These are phyloP conservation scores for Musa balbisiana DNA, from an alignment of 202 grass and related monocot genomes.

Conservation along the genomic window DNA sequence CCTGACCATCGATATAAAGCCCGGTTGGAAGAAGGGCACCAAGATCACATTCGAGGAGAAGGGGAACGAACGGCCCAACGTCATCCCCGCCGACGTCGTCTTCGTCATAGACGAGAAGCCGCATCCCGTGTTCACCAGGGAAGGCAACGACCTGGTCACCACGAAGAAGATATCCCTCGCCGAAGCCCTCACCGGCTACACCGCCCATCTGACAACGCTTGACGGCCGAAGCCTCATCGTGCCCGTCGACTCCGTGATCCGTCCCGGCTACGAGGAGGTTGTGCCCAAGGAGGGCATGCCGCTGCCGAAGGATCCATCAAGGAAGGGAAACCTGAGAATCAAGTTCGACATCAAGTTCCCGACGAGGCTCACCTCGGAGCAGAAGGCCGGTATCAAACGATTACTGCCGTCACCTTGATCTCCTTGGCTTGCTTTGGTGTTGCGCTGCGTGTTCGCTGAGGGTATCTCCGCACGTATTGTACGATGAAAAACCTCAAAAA, in stretches of 20 bases:
- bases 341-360: conserved; percentile 13
- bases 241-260: not conserved
- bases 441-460: no score
- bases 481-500: no score
- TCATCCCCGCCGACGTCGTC: conserved; percentile 2
- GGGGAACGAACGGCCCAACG: not conserved
- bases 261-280: conserved; percentile 5
- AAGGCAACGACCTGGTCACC: conserved; percentile 1
- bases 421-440: no score
- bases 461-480: no score
- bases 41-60: conserved; percentile 6
- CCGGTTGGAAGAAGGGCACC: conserved; percentile 9
- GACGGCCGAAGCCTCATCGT: not conserved
- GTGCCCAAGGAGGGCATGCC: conserved; percentile 5
- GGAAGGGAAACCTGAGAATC: conserved; percentile 1
- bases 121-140: not conserved
- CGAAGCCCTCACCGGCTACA: not conserved
- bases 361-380: not conserved
- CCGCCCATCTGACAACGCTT: not conserved
- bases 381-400: not conserved
- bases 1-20: conserved; percentile 7
- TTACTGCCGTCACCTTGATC: not conserved
- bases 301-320: not conserved
- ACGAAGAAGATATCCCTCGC: conserved; percentile 3
- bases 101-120: conserved; percentile 7